Evolutionary conservation across 257 asterid species (phyloP).

Genomic region (Eustoma russellianum): DNA sequence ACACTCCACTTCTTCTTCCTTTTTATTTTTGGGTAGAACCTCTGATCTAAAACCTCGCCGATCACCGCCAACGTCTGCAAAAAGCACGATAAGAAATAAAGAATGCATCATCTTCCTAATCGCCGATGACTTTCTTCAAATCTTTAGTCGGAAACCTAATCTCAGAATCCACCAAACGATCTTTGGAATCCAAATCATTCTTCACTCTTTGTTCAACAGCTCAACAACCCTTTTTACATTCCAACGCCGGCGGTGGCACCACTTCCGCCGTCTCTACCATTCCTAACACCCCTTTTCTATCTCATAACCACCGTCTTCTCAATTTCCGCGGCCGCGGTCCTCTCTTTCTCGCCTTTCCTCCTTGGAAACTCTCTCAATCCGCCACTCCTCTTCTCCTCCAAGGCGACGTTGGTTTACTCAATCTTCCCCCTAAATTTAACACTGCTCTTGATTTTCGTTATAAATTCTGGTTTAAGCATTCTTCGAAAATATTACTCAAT

Average conservation of each 20-base stretch:
- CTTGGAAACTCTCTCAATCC: slow-evolving; percentile 82
- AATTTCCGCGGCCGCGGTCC: slow-evolving; percentile 58
- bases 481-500: slow-evolving; percentile 9
- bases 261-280: not conserved
- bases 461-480: slow-evolving; percentile 18
- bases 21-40: not conserved
- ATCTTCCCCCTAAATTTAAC: slow-evolving; percentile 5
- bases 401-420: slow-evolving; percentile 46
- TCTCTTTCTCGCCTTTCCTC: slow-evolving; percentile 68
- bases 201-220: slow-evolving; percentile 28
- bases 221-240: slow-evolving; percentile 7
- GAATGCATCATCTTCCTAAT: slow-evolving; percentile 18
- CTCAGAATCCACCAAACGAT: slow-evolving; percentile 30
- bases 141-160: slow-evolving; percentile 48
- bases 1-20: too few species aligned
- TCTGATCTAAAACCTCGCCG: not conserved
- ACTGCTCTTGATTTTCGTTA: slow-evolving; percentile 16
- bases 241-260: slow-evolving; percentile 23
- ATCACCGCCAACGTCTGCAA: not conserved
- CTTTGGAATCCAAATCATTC: slow-evolving; percentile 25
- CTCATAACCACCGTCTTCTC: slow-evolving; percentile 30
- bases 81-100: not conserved
- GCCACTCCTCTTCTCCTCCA: slow-evolving; percentile 77
- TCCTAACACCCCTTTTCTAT: slow-evolving; percentile 18
- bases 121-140: slow-evolving; percentile 68